Conservation (phyloP, 2,329 filamentous ascomycete genomes). For the Aspergillus floridensis region DNA sequence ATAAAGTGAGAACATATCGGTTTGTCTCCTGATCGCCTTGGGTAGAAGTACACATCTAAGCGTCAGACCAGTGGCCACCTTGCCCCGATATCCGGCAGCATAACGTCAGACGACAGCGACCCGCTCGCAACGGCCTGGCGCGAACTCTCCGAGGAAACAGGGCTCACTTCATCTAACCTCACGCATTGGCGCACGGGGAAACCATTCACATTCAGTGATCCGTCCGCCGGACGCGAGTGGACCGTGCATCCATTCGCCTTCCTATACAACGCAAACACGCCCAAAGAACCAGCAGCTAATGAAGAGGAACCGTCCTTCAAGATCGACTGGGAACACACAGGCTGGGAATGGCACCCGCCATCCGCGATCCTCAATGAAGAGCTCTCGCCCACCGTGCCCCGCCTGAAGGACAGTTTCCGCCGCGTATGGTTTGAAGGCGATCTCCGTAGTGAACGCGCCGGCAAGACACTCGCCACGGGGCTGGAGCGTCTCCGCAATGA, state of each 20-base stretch:
- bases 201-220: conserved; percentile 57
- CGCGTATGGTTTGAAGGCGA: conserved; percentile 60
- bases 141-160: conserved; percentile 63
- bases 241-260: conserved; percentile 62
- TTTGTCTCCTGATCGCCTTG: conserved; percentile 25
- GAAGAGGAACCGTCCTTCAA: conserved; percentile 51
- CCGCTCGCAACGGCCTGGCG: conserved; percentile 60
- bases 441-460: conserved; percentile 47
- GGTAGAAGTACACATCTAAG: neutral
- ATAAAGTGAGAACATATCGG: conserved; percentile 60
- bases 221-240: conserved; percentile 57
- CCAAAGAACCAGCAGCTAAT: conserved; percentile 26
- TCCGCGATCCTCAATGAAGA: conserved; percentile 48
- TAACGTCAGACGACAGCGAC: conserved; percentile 53
- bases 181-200: conserved; percentile 57
- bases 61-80: conserved; percentile 45
- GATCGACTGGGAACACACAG: conserved; percentile 63
- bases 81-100: conserved; percentile 61
- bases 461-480: conserved; percentile 46
- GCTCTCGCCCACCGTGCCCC: conserved; percentile 54
- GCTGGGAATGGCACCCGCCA: conserved; percentile 58
- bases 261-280: conserved; percentile 38
- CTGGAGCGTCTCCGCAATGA: conserved; percentile 54
- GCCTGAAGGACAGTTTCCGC: conserved; percentile 56
- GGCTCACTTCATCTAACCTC: conserved; percentile 48